phyloP scores from a whole-genome alignment of 164 flowering plant genomes.

The Liriodendron chinense region DNA sequence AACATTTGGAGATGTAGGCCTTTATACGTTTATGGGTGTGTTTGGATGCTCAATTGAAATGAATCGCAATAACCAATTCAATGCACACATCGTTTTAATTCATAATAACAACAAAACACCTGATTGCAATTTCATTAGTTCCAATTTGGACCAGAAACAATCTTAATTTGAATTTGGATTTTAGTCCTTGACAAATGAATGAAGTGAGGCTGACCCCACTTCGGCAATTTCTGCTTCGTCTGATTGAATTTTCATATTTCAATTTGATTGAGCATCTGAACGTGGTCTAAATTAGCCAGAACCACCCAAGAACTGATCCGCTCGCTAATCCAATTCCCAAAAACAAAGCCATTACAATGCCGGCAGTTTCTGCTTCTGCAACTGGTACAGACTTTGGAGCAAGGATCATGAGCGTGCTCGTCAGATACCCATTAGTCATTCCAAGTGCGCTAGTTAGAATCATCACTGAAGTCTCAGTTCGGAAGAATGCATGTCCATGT shows the following conservation, averaged over 20 bases:
- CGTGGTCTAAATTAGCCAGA: constrained; percentile 36
- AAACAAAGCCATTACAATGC: constrained; percentile 58
- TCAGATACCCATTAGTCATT: constrained; percentile 56
- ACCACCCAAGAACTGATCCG: constrained; percentile 75
- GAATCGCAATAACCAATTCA: not conserved
- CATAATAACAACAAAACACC: not conserved
- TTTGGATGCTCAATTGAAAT: not conserved
- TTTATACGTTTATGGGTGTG: not conserved
- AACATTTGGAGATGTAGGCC: not conserved
- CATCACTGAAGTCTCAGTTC: constrained; percentile 43
- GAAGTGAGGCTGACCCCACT: not conserved
- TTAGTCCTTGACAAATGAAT: not conserved
- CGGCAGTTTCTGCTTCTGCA: constrained; percentile 47
- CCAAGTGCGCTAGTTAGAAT: constrained; percentile 53
- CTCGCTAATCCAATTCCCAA: constrained; percentile 56
- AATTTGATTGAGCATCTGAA: not conserved
- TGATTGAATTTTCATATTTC: not conserved
- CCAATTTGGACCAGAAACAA: not conserved
- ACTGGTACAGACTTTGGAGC: constrained; percentile 57
- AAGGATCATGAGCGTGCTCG: constrained; percentile 71
- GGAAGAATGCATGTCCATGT: constrained; percentile 60
- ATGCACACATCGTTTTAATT: no score
- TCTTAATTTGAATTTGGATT: not conserved
- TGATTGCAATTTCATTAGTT: no score
- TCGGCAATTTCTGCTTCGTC: no score